These are phyloP conservation scores for Metarhizium rileyi DNA, from an alignment of 2,329 filamentous ascomycete species.

Conservation along the genomic window DNA sequence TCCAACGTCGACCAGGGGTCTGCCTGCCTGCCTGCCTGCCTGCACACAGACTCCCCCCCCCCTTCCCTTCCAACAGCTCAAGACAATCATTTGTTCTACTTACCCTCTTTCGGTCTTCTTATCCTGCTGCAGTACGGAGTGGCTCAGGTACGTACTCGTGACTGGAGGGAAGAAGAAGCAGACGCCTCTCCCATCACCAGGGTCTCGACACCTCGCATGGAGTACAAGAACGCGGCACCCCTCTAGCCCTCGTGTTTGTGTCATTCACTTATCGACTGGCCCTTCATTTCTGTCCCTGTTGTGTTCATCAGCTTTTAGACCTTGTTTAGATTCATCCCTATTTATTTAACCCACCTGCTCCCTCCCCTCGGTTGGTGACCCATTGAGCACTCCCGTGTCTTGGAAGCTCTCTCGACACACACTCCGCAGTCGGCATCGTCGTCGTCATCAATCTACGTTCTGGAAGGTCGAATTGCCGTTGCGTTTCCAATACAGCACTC, in stretches of 20 bases:
- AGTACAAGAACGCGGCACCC: slow-evolving; percentile 23
- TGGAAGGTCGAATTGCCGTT: slow-evolving; percentile 1
- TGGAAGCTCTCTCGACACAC: neutral
- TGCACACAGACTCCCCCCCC: slow-evolving; percentile 24
- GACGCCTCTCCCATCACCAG: slow-evolving; percentile 13
- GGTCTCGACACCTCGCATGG: slow-evolving; percentile 15
- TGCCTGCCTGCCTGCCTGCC: no score
- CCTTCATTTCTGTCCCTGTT: slow-evolving; percentile 11
- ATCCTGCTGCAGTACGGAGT: no score
- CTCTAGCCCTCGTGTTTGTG: slow-evolving; percentile 15
- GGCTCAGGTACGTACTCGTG: slow-evolving; percentile 19
- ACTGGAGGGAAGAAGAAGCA: slow-evolving; percentile 20
- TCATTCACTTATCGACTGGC: slow-evolving; percentile 12
- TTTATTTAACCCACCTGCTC: slow-evolving; percentile 13
- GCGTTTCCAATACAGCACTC: neutral
- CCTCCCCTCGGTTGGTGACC: slow-evolving; percentile 15
- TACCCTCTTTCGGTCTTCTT: slow-evolving; percentile 17
- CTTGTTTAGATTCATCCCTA: slow-evolving; percentile 13
- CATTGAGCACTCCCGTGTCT: slow-evolving; percentile 4
- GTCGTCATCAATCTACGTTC: neutral
- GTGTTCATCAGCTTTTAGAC: slow-evolving; percentile 13
- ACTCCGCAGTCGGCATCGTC: neutral
- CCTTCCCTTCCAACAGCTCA: slow-evolving; percentile 9
- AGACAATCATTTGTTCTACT: slow-evolving; percentile 23
- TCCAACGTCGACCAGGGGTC: slow-evolving; percentile 11